Evolutionary conservation across 75 land plant genomes (phyloP).

Genomic region (Azolla pinnata): DNA sequence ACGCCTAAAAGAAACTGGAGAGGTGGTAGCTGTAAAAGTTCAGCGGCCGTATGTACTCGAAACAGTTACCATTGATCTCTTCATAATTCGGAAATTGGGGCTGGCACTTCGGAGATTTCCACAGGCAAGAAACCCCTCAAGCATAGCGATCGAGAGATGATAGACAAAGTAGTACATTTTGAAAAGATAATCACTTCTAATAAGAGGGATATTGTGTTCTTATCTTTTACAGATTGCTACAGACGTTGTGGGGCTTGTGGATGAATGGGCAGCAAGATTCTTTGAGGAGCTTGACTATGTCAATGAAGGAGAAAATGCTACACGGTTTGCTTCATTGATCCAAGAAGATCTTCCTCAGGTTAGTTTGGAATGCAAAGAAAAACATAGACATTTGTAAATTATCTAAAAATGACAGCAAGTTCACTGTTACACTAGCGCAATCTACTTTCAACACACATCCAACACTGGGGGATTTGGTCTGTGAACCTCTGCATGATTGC

Average conservation of each 20-base stretch:
- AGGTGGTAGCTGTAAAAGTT: constrained; percentile 94
- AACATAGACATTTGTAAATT: not conserved
- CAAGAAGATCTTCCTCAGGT: constrained; percentile 97
- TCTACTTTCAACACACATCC: no score
- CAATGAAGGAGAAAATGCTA: constrained; percentile 94
- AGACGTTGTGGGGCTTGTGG: constrained; percentile 98
- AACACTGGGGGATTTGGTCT: no score
- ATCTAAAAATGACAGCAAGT: no score
- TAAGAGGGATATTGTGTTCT: no score
- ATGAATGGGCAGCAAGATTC: constrained; percentile 99
- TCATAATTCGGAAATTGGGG: constrained; percentile 79
- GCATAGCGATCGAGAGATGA: no score
- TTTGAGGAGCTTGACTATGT: constrained; percentile 99
- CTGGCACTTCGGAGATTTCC: constrained; percentile 76
- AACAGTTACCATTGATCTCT: constrained; percentile 94
- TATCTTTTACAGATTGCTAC: constrained; percentile 58
- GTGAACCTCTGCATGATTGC: no score
- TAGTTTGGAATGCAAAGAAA: not conserved
- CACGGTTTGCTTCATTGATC: constrained; percentile 88
- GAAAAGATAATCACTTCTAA: no score
- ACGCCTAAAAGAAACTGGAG: constrained; percentile 80
- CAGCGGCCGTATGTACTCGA: constrained; percentile 98
- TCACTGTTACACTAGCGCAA: no score
- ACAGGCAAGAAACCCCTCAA: constrained; percentile 70
- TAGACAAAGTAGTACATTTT: no score